These are phyloP conservation scores for Lasiosphaeria miniovina DNA, from an alignment of 495 filamentous ascomycete genomes.

Conservation along the genomic window DNA sequence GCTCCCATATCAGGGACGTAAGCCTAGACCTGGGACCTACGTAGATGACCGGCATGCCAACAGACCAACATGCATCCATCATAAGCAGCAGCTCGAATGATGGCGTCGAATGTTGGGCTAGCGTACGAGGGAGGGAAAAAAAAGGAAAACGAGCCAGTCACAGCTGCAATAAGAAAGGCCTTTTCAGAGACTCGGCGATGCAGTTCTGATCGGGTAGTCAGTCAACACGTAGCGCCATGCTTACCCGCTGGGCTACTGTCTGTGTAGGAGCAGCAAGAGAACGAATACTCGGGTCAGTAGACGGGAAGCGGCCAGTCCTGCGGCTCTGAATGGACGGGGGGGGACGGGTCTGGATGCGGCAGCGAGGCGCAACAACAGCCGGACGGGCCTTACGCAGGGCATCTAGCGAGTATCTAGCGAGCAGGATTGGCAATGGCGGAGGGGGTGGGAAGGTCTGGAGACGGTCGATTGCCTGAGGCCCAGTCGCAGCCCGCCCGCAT, in stretches of 20 bases:
- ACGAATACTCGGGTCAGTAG: conserved; percentile 4
- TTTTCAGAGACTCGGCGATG: too few species aligned
- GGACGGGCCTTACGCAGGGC: not conserved
- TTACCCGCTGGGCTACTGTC: too few species aligned
- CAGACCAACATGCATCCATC: too few species aligned
- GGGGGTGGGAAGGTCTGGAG: not conserved
- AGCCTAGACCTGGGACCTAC: too few species aligned
- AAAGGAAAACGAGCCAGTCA: too few species aligned
- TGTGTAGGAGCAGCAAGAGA: not conserved
- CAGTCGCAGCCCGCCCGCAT: not conserved
- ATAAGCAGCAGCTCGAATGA: too few species aligned
- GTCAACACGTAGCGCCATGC: not conserved
- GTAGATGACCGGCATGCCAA: too few species aligned
- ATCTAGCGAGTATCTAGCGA: not conserved
- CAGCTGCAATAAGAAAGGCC: too few species aligned
- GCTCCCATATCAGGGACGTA: too few species aligned
- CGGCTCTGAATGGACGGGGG: conserved; percentile 16
- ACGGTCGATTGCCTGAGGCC: not conserved
- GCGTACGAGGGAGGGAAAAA: too few species aligned
- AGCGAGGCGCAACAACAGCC: conserved; percentile 3
- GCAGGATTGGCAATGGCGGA: not conserved
- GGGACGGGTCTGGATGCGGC: conserved; percentile 5
- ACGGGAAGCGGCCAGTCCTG: conserved; percentile 10
- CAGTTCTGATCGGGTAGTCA: not conserved
- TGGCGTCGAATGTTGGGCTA: too few species aligned